Percentiles rank a stretch among this genome's conserved stretches.
These are phyloP conservation scores for Vigna hirtella DNA, from an alignment of 306 rosid genomes.

Conservation along the genomic window DNA sequence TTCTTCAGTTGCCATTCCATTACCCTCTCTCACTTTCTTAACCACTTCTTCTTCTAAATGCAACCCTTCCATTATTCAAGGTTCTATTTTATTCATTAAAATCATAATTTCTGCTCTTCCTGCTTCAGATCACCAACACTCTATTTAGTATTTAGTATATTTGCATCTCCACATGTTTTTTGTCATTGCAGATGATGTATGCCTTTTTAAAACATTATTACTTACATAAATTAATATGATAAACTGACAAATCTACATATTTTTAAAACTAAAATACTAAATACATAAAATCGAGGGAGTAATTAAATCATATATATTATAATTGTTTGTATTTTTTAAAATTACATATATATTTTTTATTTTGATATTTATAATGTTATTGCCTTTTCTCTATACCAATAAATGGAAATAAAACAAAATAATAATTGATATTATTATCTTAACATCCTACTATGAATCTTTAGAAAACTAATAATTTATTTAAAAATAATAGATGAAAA, in stretches of 20 bases:
- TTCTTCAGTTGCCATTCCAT: background rate
- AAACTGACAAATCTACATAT: background rate
- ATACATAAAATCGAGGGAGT: background rate
- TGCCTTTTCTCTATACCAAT: background rate
- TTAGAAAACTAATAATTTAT: background rate
- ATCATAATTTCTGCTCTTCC: background rate
- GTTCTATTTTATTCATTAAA: background rate
- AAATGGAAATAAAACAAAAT: background rate
- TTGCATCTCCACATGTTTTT: background rate
- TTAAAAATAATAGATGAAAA: background rate
- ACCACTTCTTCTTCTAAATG: conserved; percentile 1
- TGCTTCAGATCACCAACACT: background rate
- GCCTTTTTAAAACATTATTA: background rate
- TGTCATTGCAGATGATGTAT: background rate
- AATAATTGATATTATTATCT: background rate
- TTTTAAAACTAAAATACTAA: background rate
- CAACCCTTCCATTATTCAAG: background rate
- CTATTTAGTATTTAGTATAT: no score
- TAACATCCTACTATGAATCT: background rate
- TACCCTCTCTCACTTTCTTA: background rate
- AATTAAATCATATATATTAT: background rate
- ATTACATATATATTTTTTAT: background rate
- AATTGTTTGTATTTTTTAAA: background rate
- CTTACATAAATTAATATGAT: no score
- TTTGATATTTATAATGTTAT: background rate